These are phyloP conservation scores for Colletotrichum filicis DNA, from an alignment of 2,329 filamentous ascomycete species.

Conservation along the genomic window DNA sequence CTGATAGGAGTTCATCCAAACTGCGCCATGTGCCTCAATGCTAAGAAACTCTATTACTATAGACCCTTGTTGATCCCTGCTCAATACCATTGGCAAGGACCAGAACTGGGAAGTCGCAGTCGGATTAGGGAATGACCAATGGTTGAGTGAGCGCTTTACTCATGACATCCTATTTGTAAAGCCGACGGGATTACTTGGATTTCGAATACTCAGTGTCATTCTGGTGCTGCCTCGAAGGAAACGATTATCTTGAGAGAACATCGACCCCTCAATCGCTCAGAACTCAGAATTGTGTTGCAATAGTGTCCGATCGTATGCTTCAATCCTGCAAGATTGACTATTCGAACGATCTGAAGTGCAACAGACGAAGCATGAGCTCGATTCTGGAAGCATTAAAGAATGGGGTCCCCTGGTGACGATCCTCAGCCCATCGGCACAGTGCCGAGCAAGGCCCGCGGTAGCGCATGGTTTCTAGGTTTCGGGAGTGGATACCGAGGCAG, in stretches of 20 bases:
- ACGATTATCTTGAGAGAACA: too few species aligned
- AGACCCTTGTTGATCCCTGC: slow-evolving; percentile 1
- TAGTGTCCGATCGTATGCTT: background rate
- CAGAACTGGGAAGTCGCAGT: background rate
- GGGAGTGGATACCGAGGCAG: slow-evolving; percentile 8
- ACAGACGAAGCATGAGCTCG: background rate
- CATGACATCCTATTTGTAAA: background rate
- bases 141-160: background rate
- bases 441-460: slow-evolving; percentile 3
- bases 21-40: slow-evolving; percentile 13
- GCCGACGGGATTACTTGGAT: background rate
- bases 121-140: background rate
- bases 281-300: background rate
- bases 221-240: too few species aligned
- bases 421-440: slow-evolving; percentile 13
- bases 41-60: slow-evolving; percentile 18
- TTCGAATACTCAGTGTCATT: too few species aligned
- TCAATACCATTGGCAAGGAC: background rate
- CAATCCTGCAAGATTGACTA: background rate
- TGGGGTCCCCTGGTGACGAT: slow-evolving; percentile 1
- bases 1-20: slow-evolving; percentile 21
- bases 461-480: slow-evolving; percentile 13
- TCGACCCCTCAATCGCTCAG: too few species aligned
- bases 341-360: background rate
- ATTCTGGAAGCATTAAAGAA: background rate